Conservation (phyloP, 495 filamentous ascomycete genomes). For the Aspergillus saccharolyticus region DNA sequence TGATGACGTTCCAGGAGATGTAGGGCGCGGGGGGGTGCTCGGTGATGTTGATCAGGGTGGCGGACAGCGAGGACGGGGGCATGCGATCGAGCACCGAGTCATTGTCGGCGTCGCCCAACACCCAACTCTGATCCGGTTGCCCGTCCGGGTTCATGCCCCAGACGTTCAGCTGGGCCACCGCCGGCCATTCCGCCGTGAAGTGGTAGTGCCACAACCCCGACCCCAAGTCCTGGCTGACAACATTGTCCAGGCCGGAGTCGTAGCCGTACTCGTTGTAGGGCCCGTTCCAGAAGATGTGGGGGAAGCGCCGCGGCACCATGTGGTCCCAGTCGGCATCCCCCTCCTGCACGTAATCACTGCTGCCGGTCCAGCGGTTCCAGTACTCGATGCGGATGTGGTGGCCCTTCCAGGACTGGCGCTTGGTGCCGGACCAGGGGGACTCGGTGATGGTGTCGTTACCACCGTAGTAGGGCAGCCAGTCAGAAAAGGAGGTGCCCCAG, state of each 20-base stretch:
- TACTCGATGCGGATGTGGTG: conserved; percentile 66
- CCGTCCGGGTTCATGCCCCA: conserved; percentile 66
- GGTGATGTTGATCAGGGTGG: conserved; percentile 58
- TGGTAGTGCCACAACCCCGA: conserved; percentile 55
- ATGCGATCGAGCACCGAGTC: conserved; percentile 59
- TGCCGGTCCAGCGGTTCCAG: conserved; percentile 57
- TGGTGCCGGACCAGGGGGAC: conserved; percentile 55
- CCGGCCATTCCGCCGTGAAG: conserved; percentile 63
- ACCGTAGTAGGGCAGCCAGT: conserved; percentile 53
- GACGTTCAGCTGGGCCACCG: conserved; percentile 56
- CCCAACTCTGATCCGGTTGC: conserved; percentile 52
- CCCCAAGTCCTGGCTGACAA: conserved; percentile 42
- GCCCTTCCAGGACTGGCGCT: conserved; percentile 55
- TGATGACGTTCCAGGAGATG: conserved; percentile 50
- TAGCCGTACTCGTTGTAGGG: conserved; percentile 64
- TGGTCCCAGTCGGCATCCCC: conserved; percentile 47
- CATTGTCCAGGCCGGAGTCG: conserved; percentile 55
- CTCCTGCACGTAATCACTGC: conserved; percentile 59
- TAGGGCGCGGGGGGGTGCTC: conserved; percentile 47
- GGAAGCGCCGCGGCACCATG: conserved; percentile 45
- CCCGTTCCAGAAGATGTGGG: conserved; percentile 60
- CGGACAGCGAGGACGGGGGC: conserved; percentile 51
- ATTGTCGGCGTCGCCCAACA: conserved; percentile 57
- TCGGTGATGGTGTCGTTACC: conserved; percentile 40
- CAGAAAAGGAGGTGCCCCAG: conserved; percentile 54